Base-by-base conservation (phyloP, 371 early-diverging fungal species). In the Mortierella sp. region DNA sequence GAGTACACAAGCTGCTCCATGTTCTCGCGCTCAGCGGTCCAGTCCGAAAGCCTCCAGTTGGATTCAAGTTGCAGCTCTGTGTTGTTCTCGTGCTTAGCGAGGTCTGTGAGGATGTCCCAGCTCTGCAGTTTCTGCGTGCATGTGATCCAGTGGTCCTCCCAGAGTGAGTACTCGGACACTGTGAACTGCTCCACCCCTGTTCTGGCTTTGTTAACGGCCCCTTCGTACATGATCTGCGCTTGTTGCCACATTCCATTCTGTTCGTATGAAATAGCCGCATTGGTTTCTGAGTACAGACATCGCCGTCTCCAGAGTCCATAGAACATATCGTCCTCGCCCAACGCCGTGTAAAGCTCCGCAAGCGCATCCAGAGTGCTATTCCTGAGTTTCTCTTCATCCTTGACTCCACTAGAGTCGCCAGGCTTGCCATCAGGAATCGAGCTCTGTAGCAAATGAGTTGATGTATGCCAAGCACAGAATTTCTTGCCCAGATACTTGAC, bases 81-180 rank as follows among this genome's bases (percentile, higher is more conserved):
- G 63, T 95, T 91, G 31, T 87, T 86, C 41, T 98, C 98, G 54
- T 94, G 92, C 71, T 95, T 93, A 6, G 96, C 94, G 9, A 99
- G 85, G 39, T 99, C 99, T 2, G 89, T 84, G 51, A 98, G 81
- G 52, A 98, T 88, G 63, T 99, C 99, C 99, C 99, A 99, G 71
- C 96, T 97, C 81, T 99, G 99, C 39, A 99, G 81, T 53, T 93
- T 89, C 69, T 96, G 88, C 0, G 98, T 92, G 61, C 96, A 95
- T 17, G 80, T 78, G 22, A 98, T 89, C 95, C 99, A 99, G 67
- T 95, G 96, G 50, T 97, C 93, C 81, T 99, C 98, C 99, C 99
- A 99, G 8, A 98, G 79, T 52, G 88, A 87, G 69, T 96, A 99
- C 76, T 99, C 99, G 1, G 96, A 87, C 78, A 99, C 99, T n/a